A percentile compares a stretch with the other conserved stretches of the same genome.
These are phyloP conservation scores for Hericium erinaceus DNA, from an alignment of 768 basidiomycete genomes.

Conservation along the genomic window DNA sequence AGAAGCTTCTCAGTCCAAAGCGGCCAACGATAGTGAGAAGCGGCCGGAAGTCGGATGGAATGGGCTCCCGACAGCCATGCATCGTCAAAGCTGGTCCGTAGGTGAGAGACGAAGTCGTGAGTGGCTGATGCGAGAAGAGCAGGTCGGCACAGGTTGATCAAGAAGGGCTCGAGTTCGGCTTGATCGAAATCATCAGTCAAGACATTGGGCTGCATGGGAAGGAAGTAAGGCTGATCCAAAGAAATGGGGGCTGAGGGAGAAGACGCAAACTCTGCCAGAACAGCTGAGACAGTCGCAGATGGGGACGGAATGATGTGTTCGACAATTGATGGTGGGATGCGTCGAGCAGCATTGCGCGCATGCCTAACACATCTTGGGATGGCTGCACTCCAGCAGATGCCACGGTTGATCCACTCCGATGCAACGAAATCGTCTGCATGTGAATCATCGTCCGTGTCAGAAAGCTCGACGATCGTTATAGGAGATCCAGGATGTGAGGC, in stretches of 20 bases:
- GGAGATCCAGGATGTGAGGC: background rate
- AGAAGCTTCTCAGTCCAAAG: background rate
- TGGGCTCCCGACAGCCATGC: background rate
- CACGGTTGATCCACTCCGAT: background rate
- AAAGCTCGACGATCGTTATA: background rate
- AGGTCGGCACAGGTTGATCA: background rate
- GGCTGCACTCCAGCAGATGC: background rate
- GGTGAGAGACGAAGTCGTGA: background rate
- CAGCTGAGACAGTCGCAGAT: background rate
- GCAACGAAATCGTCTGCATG: background rate
- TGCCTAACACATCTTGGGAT: background rate
- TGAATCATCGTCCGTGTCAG: background rate
- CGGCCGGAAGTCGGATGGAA: background rate
- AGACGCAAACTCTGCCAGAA: background rate
- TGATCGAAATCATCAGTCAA: background rate
- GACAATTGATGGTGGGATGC: background rate
- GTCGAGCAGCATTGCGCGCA: background rate
- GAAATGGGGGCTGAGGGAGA: background rate
- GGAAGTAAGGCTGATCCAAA: background rate
- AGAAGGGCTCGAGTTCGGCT: background rate
- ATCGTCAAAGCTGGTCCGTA: background rate
- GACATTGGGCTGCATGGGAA: background rate
- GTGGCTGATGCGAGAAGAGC: background rate
- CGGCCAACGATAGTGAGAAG: background rate
- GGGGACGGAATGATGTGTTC: background rate